Base-by-base conservation (phyloP, 225 moss, liverwort and hornwort genomes). In the Anthoceros angustus region DNA sequence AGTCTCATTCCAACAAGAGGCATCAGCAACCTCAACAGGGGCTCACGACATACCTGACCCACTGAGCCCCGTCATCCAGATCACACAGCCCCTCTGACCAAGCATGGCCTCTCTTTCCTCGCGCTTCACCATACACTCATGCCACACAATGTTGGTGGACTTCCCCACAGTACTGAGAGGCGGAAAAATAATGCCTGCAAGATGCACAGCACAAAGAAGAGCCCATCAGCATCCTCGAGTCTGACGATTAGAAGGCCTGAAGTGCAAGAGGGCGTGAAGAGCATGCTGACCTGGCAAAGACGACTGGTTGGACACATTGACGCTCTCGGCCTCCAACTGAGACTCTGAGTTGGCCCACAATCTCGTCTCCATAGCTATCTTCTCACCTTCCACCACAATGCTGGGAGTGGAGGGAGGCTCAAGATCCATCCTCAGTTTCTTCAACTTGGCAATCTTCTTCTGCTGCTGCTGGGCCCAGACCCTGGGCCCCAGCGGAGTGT, bases 51-150 rank as follows among this genome's bases (percentile, higher is more conserved):
- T 18, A 55, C 55, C 55, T 55, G 55, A 55, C 6, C 84, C 84
- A 39, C 86, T 86, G 25, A 86, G 67, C 9, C 86, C 84, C 0
- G 86, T 86, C 42, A 84, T 81, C 86, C 84, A 86, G 68, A 86
- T 83, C 7, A 86, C 77, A 12, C 84, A 86, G 7, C 86, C 86
- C 69, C 77, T 77, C 9, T 86, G 84, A 40, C 76, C 69, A 23
- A 86, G 63, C 62, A 86, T 41, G 0, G 42, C 75, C 64, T 80
- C 40, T 8, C 86, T 74, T 1, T 80, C 78, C 42, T 71, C 80
- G 42, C 70, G 69, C 62, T 61, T 64, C 26, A 83, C 83, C 80
- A 76, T 77, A 62, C 76, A 76, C 38, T 77, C 78, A 21, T 83
- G 76, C 85, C 82, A 86, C 10, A 63, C 43, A 1, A 84, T 81